Evolutionary conservation across 2,329 filamentous ascomycete species (phyloP).

Genomic region (Diplocarpon rosae): DNA sequence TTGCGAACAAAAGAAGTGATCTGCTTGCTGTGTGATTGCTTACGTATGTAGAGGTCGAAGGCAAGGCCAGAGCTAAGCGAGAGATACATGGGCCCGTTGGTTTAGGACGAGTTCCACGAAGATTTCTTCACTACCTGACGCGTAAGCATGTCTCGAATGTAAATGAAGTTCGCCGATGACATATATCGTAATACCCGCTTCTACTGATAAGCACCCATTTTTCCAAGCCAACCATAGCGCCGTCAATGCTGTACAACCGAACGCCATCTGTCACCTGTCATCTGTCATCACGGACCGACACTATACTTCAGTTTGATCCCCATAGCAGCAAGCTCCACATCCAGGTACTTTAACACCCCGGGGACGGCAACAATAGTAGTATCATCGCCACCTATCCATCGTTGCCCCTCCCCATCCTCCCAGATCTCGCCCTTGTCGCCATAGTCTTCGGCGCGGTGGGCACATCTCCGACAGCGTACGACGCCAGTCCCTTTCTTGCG

Average conservation of each 20-base stretch:
- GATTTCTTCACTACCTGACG: background rate
- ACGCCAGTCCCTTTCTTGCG: conserved; percentile 57
- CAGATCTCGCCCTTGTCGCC: conserved; percentile 61
- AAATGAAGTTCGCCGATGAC: too few species aligned
- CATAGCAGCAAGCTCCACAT: conserved; percentile 94
- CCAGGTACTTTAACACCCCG: conserved; percentile 82
- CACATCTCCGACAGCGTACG: conserved; percentile 72
- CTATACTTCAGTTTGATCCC: conserved; percentile 90
- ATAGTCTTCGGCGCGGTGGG: conserved; percentile 32
- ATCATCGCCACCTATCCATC: conserved; percentile 81
- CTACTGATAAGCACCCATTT: background rate
- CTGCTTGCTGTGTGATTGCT: background rate
- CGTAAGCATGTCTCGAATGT: too few species aligned
- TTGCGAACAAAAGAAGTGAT: background rate
- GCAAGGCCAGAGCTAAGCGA: background rate
- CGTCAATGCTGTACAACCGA: conserved; percentile 15
- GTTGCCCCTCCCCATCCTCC: conserved; percentile 80
- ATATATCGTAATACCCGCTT: too few species aligned
- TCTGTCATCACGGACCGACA: conserved; percentile 37
- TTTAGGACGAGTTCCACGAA: background rate
- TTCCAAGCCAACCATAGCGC: conserved; percentile 6
- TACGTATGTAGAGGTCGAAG: background rate
- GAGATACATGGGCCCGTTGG: background rate
- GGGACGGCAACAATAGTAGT: conserved; percentile 88
- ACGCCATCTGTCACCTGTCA: conserved; percentile 6